A percentile compares a stretch with the other conserved stretches of the same genome.
Conservation (phyloP, 192 early-diverging fungal genomes). For the Podila verticillata region DNA sequence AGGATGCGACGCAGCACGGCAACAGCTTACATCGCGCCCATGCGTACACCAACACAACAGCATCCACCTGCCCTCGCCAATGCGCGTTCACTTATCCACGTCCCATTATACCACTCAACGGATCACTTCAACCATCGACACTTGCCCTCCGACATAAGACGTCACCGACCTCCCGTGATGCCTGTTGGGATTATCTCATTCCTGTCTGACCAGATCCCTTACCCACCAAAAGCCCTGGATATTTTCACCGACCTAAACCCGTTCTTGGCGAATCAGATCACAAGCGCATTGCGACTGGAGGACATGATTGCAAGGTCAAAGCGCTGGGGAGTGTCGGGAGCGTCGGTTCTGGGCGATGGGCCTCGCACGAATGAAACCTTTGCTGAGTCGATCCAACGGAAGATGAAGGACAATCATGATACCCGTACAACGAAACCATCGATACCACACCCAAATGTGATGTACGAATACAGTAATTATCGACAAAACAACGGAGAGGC, state of each 20-base stretch:
- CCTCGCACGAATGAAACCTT: conserved; percentile 26
- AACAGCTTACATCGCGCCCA: neutral
- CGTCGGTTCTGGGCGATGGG: conserved; percentile 5
- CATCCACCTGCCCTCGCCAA: conserved; percentile 47
- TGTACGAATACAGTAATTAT: neutral
- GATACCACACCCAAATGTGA: neutral
- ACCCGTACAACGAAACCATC: conserved; percentile 7
- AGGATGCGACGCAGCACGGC: conserved; percentile 1
- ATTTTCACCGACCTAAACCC: conserved; percentile 52
- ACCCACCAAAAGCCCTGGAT: conserved; percentile 53
- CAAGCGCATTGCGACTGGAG: conserved; percentile 30
- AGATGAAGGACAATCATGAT: conserved; percentile 26
- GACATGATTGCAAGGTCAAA: conserved; percentile 22
- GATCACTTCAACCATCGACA: conserved; percentile 45
- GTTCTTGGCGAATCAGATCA: conserved; percentile 54
- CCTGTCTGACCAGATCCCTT: conserved; percentile 62
- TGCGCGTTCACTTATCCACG: conserved; percentile 61
- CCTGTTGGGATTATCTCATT: conserved; percentile 66
- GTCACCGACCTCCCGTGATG: conserved; percentile 36
- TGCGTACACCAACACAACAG: conserved; percentile 15
- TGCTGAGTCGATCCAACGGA: conserved; percentile 25
- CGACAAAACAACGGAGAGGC: neutral
- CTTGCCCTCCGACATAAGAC: conserved; percentile 35
- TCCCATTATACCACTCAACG: conserved; percentile 60
- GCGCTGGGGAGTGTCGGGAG: conserved; percentile 17